phyloP scores from a whole-genome alignment of 768 basidiomycete genomes.

The Multifurca ochricompacta region DNA sequence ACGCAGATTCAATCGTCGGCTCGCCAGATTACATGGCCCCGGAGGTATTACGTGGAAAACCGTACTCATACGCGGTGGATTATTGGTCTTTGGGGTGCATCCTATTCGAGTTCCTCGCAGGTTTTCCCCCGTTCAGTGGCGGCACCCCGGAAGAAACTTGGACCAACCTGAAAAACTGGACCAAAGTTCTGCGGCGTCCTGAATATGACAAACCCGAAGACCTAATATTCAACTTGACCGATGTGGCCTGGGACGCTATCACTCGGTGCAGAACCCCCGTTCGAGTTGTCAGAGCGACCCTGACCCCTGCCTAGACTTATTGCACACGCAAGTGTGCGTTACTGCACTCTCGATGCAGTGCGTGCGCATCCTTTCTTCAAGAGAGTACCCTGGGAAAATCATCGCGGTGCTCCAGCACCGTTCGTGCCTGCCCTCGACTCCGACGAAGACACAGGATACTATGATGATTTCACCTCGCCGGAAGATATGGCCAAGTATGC shows the following conservation, averaged over 20 bases:
- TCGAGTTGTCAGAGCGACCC: neutral
- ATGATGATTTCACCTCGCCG: slow-evolving; percentile 79
- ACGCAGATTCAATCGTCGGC: slow-evolving; percentile 96
- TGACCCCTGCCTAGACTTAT: slow-evolving; percentile 52
- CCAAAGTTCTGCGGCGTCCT: slow-evolving; percentile 81
- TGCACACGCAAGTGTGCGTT: slow-evolving; percentile 75
- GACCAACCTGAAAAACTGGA: slow-evolving; percentile 99
- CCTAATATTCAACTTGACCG: slow-evolving; percentile 90
- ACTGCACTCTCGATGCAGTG: slow-evolving; percentile 65
- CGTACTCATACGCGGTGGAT: slow-evolving; percentile 94
- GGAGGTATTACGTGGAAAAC: slow-evolving; percentile 87
- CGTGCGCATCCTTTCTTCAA: slow-evolving; percentile 78
- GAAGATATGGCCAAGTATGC: slow-evolving; percentile 99
- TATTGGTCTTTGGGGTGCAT: slow-evolving; percentile 99
- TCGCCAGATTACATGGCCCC: slow-evolving; percentile 99
- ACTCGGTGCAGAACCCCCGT: slow-evolving; percentile 49
- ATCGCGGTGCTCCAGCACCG: slow-evolving; percentile 72
- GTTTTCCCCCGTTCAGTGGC: slow-evolving; percentile 97
- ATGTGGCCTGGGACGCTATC: slow-evolving; percentile 91
- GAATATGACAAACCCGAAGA: slow-evolving; percentile 96
- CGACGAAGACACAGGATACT: slow-evolving; percentile 92
- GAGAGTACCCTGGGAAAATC: slow-evolving; percentile 64
- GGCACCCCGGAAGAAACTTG: slow-evolving; percentile 95
- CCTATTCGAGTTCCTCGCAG: slow-evolving; percentile 92
- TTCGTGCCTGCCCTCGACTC: slow-evolving; percentile 93